Base-by-base conservation (phyloP, 164 flowering plant species). In the Platanus orientalis region DNA sequence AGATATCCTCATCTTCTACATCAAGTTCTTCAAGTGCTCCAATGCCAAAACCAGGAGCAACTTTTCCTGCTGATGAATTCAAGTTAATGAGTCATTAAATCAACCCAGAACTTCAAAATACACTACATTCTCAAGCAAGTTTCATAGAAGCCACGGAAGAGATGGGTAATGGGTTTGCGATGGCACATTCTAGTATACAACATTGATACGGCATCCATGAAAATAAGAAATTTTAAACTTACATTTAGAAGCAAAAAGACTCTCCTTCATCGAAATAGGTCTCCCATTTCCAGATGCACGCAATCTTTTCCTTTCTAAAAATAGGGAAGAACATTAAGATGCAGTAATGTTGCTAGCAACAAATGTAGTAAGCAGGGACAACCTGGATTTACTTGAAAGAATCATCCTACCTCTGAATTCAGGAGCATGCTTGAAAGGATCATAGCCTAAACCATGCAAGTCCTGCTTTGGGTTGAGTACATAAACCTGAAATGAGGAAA, bases 21-120 rank as follows among this genome's bases (percentile, higher is more conserved):
- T 84, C 97, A 74, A 81, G 79, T 71, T 93, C 98, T 78, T 93
- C 98, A 65, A 93, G 94, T 28, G 96, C 98, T 61, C 98, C 98
- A 80, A 93, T 89, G 26, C 97, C 98, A 84, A 93, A 88, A 70
- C 97, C 97, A 75, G 96, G 89, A 78, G 92, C 91, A 75, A 75
- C 70, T 69, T 82, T 90, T 83, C 87, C 86, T 78, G 96, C 93
- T 83, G 88, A 76, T 67, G 63, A 63, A 64, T 58, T 63, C 26
- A 65, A 53, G 24, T 50, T 30, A 60, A 68, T 39, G 60, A 68
- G 75, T 71, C 62, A 62, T 36, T 36, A 36, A 63, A 50, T 28
- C 65, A 60, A 40, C 58, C 50, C 6, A 40, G 12, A 63, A 27
- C 50, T 56, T 19, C 60, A 62, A 72, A 17, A 55, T 21, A 47